Evolutionary conservation across 2,329 filamentous ascomycete genomes (phyloP), one percentile per base, ranked within the genome.

Genomic region (Beauveria sp.): DNA sequence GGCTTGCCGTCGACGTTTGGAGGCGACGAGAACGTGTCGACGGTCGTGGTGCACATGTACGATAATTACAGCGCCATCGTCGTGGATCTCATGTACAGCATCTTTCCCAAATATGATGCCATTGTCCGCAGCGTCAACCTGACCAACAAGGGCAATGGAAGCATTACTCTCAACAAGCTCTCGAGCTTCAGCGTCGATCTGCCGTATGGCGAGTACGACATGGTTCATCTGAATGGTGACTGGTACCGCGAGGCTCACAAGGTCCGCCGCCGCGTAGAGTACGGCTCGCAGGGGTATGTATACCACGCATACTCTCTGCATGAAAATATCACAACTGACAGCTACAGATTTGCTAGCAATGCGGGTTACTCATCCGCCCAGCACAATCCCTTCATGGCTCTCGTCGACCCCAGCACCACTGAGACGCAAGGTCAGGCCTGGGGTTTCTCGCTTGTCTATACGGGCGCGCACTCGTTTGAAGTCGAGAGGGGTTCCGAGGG

Each of bases 381-480:
- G 1, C 83, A 87, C 68, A 88, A 88, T 65, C 85, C 85, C 0
- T 88, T 88, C 72, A 75, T 88, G 24, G 78, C 82, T 0, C 71
- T 88, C 2, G 76, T 83, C 0, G 74, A 80, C 3, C 80, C 84
- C 0, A 75, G 74, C 0, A 83, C 85, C 0, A 88, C 85, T 1
- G 85, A 88, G 66, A 78, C 79, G 0, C 76, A 79, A 2, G 86
- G 86, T 1, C 79, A 86, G 43, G 84, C 82, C 7, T 88, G 83
- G 78, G 86, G 84, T 0, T 87, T 88, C 70, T 86, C 83, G 1
- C 77, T 88, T 2, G 75, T 88, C 20, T 88, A 87, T 70, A 84
- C 83, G 0, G 86, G 86, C 2, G 87, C 84, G 0, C 87, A 87
- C 65, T 74, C 78, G 1, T 82, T 81, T 0, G 79, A 84, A n/a